phyloP scores from a whole-genome alignment of 1,139 yeast species.

The Sugiyamaella xylanicola region DNA sequence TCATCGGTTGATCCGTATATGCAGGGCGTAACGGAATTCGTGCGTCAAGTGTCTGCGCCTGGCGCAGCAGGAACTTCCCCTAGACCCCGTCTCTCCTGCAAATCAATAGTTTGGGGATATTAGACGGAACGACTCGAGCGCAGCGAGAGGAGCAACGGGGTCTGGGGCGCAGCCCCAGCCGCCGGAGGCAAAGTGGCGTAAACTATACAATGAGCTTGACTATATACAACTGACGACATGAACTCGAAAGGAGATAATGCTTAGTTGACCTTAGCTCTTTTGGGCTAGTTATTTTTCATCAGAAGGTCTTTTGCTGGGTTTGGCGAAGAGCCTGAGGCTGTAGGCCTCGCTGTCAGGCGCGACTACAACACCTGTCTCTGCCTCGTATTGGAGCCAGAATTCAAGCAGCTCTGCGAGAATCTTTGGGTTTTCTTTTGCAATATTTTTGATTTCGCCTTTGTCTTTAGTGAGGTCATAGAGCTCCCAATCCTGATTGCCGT shows the following conservation, averaged over 20 bases:
- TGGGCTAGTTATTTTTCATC: neutral
- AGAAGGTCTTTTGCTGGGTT: neutral
- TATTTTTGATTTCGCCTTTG: slow-evolving; percentile 52
- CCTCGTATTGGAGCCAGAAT: slow-evolving; percentile 57
- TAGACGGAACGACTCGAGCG: neutral
- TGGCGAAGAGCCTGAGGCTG: slow-evolving; percentile 10
- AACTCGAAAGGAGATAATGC: too few relatives aligned
- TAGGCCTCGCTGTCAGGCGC: slow-evolving; percentile 20
- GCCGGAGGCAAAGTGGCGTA: neutral
- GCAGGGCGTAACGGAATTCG: too few relatives aligned
- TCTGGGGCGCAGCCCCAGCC: neutral
- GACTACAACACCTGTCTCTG: slow-evolving; percentile 55
- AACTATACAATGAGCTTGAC: too few relatives aligned
- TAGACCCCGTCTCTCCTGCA: neutral
- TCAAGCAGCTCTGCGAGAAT: slow-evolving; percentile 47
- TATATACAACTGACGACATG: too few relatives aligned
- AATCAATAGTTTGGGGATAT: neutral
- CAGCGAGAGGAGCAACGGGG: neutral
- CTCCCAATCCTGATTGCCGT: slow-evolving; percentile 54
- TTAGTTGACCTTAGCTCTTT: too few relatives aligned
- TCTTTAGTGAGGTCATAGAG: slow-evolving; percentile 49
- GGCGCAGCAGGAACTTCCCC: neutral
- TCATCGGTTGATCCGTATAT: too few relatives aligned
- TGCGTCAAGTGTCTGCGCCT: neutral
- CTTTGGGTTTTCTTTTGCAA: slow-evolving; percentile 43